Conservation (phyloP, 2,329 filamentous ascomycete genomes). For the Ceratocystis huliohia region DNA sequence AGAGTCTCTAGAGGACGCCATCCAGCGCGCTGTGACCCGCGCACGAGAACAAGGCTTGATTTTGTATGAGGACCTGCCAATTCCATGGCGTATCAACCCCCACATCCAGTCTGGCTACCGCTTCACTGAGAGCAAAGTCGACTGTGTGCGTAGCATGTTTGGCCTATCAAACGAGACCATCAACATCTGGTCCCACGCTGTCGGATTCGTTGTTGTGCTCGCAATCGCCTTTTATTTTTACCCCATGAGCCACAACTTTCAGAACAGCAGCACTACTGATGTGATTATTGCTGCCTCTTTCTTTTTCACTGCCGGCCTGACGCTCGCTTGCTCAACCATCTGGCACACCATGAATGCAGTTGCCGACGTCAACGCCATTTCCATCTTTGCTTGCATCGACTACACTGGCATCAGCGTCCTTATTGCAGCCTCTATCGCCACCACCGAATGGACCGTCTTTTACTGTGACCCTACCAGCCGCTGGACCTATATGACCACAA, state of each 20-base stretch:
- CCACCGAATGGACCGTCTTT: constrained; percentile 95
- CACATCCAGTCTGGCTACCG: constrained; percentile 88
- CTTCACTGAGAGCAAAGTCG: constrained; percentile 81
- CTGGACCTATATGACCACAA: constrained; percentile 73
- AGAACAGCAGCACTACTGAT: constrained; percentile 72
- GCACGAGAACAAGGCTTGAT: constrained; percentile 74
- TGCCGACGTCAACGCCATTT: constrained; percentile 75
- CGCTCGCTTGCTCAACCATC: constrained; percentile 83
- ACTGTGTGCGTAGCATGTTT: constrained; percentile 75
- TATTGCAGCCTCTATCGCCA: constrained; percentile 93
- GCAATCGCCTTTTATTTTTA: constrained; percentile 93
- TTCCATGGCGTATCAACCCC: constrained; percentile 88
- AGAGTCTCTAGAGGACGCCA: constrained; percentile 68
- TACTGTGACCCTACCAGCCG: constrained; percentile 88
- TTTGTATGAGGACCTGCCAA: constrained; percentile 75
- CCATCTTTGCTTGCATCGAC: constrained; percentile 93
- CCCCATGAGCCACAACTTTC: constrained; percentile 75
- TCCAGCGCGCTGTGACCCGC: constrained; percentile 61
- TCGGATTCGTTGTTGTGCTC: constrained; percentile 80
- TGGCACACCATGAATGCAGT: constrained; percentile 99
- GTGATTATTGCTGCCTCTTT: constrained; percentile 85
- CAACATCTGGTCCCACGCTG: constrained; percentile 94
- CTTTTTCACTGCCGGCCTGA: constrained; percentile 92
- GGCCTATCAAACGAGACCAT: constrained; percentile 81
- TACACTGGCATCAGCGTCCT: constrained; percentile 95